Conservation (phyloP, 371 early-diverging fungal genomes). For the Catenaria anguillulae region DNA sequence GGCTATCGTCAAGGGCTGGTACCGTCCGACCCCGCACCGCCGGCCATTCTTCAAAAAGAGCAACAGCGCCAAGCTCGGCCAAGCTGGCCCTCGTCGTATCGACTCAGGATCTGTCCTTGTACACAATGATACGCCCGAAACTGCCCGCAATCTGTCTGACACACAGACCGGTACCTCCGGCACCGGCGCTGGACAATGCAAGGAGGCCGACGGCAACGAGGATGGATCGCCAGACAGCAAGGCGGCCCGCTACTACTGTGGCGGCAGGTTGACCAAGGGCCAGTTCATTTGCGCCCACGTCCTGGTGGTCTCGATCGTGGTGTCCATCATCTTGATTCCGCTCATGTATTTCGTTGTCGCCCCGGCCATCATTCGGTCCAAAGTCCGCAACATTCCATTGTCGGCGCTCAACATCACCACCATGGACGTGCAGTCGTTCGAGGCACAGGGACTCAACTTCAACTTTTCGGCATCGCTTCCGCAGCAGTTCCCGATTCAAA, state of each 20-base stretch:
- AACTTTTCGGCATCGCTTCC: not conserved
- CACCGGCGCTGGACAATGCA: too few species aligned
- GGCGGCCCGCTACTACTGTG: conserved; percentile 10
- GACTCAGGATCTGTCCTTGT: too few species aligned
- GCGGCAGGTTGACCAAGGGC: conserved; percentile 13
- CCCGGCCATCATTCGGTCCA: conserved; percentile 15
- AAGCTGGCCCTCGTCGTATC: too few species aligned
- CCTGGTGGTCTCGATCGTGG: conserved; percentile 8
- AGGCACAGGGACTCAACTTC: conserved; percentile 5
- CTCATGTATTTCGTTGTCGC: conserved; percentile 16
- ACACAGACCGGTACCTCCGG: not conserved
- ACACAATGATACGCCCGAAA: not conserved
- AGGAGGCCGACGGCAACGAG: too few species aligned
- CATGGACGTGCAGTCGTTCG: conserved; percentile 4
- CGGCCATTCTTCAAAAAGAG: not conserved
- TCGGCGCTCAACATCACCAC: conserved; percentile 4
- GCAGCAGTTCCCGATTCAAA: conserved; percentile 10
- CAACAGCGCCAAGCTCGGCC: too few species aligned
- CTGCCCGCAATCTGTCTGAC: not conserved
- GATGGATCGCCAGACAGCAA: conserved; percentile 4
- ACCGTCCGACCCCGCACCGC: not conserved
- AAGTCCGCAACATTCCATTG: conserved; percentile 9
- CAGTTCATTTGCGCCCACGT: conserved; percentile 17
- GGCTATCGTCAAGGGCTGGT: not conserved
- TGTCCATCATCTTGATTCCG: conserved; percentile 14